Percentiles rank a stretch among this genome's conserved stretches.
Conservation (phyloP, 164 flowering plant species). For the Macadamia tetraphylla region DNA sequence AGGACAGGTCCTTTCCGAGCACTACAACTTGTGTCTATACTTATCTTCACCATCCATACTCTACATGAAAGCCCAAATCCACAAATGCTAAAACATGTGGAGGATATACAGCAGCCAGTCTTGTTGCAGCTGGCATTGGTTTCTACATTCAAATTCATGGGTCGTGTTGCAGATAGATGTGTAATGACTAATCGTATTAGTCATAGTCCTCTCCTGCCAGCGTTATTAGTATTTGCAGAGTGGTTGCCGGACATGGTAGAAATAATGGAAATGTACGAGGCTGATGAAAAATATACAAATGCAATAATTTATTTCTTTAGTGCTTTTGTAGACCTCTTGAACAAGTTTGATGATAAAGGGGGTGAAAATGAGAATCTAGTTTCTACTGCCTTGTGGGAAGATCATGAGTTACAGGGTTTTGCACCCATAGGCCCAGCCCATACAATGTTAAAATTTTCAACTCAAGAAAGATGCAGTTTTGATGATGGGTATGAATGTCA, state of each 20-base stretch:
- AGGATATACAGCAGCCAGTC: constrained; percentile 23
- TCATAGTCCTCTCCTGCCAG: constrained; percentile 53
- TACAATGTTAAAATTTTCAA: constrained; percentile 32
- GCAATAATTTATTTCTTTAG: constrained; percentile 51
- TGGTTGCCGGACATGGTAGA: constrained; percentile 42
- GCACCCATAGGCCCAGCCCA: constrained; percentile 39
- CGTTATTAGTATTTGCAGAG: constrained; percentile 64
- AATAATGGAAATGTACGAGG: constrained; percentile 18
- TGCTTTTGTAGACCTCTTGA: constrained; percentile 39
- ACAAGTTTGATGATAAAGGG: constrained; percentile 23
- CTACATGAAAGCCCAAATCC: constrained; percentile 17
- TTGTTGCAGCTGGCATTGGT: constrained; percentile 31
- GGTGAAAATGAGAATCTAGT: constrained; percentile 14
- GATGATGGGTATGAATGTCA: constrained; percentile 20
- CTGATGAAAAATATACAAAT: constrained; percentile 33
- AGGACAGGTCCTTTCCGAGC: constrained; percentile 62
- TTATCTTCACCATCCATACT: constrained; percentile 47
- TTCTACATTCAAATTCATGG: constrained; percentile 50
- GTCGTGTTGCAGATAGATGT: constrained; percentile 56
- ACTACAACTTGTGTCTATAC: constrained; percentile 51
- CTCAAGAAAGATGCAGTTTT: constrained; percentile 12
- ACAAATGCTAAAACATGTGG: constrained; percentile 11
- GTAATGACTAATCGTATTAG: constrained; percentile 19
- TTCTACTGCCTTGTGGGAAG: constrained; percentile 76
- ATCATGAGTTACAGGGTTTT: constrained; percentile 66